Evolutionary conservation across 2,329 filamentous ascomycete genomes (phyloP), one percentile per base, ranked within the genome.

Genomic region (Kalmusia sp.): DNA sequence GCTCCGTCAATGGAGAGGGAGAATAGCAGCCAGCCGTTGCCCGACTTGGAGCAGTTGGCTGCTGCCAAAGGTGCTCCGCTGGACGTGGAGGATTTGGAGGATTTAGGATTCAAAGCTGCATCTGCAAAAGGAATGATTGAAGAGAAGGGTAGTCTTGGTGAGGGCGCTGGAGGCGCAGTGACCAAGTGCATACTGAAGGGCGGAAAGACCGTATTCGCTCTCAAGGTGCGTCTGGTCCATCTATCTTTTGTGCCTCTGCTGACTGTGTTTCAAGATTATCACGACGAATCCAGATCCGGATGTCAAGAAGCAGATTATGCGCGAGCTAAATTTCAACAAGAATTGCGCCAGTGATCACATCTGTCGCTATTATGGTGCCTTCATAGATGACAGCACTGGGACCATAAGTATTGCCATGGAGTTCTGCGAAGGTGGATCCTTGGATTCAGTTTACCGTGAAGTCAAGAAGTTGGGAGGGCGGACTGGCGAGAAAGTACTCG

Each of bases 321-420:
- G 95, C 70, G 95, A 99, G 75, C 82, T 99, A 48, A 91, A 91
- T 57, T 99, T 98, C 83, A 99, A 99, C 82, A 97, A 97, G 77
- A 91, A 93, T 62, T 98, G 95, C 73, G 92, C 91, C 5, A 97
- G 92, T 4, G 89, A 95, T 55, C 92, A 98, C 74, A 99, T 99
- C 68, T 99, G 95, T 77, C 87, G 90, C 59, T 99, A 99, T 78
- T 99, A 97, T 69, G 95, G 95, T 59, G 93, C 93, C 34, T 99
- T 98, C 73, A 91, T 96, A 72, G 93, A 99, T 71, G 90, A 95
- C 53, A 89, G 92, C n/a, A 96, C 92, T 8, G 92, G 93, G 45
- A 98, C 93, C 41, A 98, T 99, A 63, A 96, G 92, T 41, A 99
- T 99, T 70, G 93, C 92, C 52, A 99, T 99, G 95, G 95, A 99